Conservation (phyloP, 345 rosid genomes). For the Hibiscus mutabilis region DNA sequence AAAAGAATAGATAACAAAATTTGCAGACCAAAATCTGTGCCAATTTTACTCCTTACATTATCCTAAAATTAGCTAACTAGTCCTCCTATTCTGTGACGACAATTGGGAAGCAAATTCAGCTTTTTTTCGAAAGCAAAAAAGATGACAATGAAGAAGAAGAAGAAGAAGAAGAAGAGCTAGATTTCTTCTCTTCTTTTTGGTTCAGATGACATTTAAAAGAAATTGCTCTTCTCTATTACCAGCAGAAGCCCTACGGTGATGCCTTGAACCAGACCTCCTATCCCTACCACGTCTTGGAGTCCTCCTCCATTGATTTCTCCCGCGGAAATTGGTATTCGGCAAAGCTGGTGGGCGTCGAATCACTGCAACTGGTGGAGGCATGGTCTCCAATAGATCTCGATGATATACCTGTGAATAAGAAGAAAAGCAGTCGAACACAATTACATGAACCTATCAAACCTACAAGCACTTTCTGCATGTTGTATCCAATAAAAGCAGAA, state of each 20-base stretch:
- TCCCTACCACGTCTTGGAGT: slow-evolving; percentile 43
- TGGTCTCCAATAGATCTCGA: slow-evolving; percentile 63
- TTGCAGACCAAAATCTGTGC: slow-evolving; percentile 6
- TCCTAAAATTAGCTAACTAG: slow-evolving; percentile 5
- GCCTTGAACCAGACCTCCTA: slow-evolving; percentile 38
- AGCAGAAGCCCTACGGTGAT: slow-evolving; percentile 50
- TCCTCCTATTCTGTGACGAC: not conserved
- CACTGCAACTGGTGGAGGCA: slow-evolving; percentile 39
- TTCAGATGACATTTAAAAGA: not conserved
- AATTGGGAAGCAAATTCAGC: not conserved
- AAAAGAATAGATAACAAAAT: slow-evolving; percentile 20
- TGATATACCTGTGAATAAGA: slow-evolving; percentile 52
- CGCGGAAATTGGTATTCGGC: slow-evolving; percentile 18
- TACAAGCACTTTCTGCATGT: not conserved
- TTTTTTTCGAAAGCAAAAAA: not conserved
- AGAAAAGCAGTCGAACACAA: not conserved
- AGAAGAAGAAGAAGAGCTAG: not conserved
- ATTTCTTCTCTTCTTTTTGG: not conserved
- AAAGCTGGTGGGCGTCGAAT: slow-evolving; percentile 18
- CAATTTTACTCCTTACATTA: not conserved
- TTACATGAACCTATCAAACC: not conserved
- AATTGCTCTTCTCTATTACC: slow-evolving; percentile 32
- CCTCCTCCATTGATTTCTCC: slow-evolving; percentile 32
- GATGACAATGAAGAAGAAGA: not conserved
- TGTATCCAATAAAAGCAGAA: not conserved